Base-by-base conservation (phyloP, 768 basidiomycete genomes). In the Pisolithus orientalis region DNA sequence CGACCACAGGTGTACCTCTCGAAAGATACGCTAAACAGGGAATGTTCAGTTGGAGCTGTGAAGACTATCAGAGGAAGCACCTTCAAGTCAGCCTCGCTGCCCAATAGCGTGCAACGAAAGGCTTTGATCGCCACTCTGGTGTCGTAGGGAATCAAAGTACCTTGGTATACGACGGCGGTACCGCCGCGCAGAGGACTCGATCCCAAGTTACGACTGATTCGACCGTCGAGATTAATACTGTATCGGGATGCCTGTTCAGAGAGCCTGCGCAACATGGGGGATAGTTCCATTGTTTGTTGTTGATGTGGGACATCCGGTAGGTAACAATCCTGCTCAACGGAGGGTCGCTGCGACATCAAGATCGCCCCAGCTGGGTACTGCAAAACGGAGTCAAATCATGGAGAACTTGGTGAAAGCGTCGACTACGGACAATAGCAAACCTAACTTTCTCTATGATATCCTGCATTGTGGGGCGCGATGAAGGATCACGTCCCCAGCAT, bases 361-460 rank as follows among this genome's bases (percentile, higher is more conserved):
- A 21, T 21, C 21, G 21, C 21, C 21, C 21, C 21, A 21, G 21
- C 21, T 21, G 21, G 21, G 21, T 21, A 21, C 34, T 14, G 34
- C 34, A 34, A 14, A 14, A 34, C 34, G 5, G 13, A 5, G 13
- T 34, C 34, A 34, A 14, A 34, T 3, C 13, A 5, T 21, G 21
- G 10, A 14, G 11, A 34, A 34, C 34, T 14, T 13, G 13, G 34
- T 14, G 4, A 34, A 34, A 14, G 13, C 2, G 34, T 34, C 2
- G 14, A 28, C 11, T 27, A 27, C 25, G 27, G 25, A 24, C 43
- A 5, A 44, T 5, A 10, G 14, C 25, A 6, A 10, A 25, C 17
- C 10, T 27, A 2, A 44, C 14, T 14, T 16, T 44, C 21, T 45
- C 21, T 21, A 44, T n/a, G 21, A 51, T 71, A 16, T 28, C 43